Evolutionary conservation across 108 stramenopile species (phyloP).

Genomic region (Heterococcus sp.): DNA sequence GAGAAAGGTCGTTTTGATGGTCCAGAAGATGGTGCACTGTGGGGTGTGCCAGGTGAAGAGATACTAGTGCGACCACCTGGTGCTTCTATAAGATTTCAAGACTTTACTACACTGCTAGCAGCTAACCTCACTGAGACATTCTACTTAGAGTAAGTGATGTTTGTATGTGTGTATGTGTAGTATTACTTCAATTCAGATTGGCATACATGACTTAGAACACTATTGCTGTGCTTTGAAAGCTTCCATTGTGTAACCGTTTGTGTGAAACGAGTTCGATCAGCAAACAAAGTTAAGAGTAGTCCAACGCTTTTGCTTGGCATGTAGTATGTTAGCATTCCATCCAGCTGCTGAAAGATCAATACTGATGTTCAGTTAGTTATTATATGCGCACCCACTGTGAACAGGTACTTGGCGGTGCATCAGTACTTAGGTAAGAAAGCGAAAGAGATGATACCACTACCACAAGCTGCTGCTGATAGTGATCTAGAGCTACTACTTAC

Average conservation of each 20-base stretch:
- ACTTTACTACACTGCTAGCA: conserved; percentile 19
- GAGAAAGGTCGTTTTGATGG: conserved; percentile 20
- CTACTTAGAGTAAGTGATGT: conserved; percentile 19
- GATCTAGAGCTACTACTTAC: conserved; percentile 46
- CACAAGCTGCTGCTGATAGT: conserved; percentile 13
- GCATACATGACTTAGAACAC: no score
- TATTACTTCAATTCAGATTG: no score
- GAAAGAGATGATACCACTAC: conserved; percentile 23
- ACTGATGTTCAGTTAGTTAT: no score
- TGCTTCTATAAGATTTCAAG: conserved; percentile 14
- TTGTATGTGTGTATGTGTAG: no score
- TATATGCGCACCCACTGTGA: no score
- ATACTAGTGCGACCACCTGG: conserved; percentile 42
- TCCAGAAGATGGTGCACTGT: conserved; percentile 25
- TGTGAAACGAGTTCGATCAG: no score
- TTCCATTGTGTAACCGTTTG: no score
- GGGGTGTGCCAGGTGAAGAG: conserved; percentile 30
- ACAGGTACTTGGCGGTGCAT: conserved; percentile 25
- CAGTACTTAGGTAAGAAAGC: conserved; percentile 30
- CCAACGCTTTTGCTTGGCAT: no score
- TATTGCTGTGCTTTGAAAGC: no score
- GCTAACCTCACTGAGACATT: conserved; percentile 18
- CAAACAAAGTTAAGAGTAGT: no score
- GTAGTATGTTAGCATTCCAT: no score
- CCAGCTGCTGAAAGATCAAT: no score